A percentile compares a stretch with the other conserved stretches of the same genome.
Evolutionary conservation across 179 eudicot species (phyloP).

Genomic region (Corrigiola litoralis): DNA sequence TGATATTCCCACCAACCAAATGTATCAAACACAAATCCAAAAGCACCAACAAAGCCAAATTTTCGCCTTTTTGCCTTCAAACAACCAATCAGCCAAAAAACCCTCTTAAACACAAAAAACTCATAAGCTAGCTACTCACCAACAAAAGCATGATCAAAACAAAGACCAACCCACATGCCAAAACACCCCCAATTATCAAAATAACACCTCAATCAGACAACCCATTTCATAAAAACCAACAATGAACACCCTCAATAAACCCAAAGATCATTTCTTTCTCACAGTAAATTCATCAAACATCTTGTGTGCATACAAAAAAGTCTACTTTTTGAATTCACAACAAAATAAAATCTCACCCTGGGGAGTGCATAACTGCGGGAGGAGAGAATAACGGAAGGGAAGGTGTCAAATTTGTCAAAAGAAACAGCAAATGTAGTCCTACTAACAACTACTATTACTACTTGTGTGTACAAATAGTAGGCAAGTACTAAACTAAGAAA

Average conservation of each 20-base stretch:
- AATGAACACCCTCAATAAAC: no score
- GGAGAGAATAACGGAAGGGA: neutral
- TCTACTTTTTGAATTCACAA: neutral
- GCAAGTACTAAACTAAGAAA: no score
- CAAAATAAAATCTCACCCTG: neutral
- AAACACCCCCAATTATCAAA: constrained; percentile 22
- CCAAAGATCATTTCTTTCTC: no score
- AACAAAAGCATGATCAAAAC: constrained; percentile 38
- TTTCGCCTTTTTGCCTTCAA: neutral
- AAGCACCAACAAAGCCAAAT: constrained; percentile 4
- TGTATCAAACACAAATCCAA: neutral
- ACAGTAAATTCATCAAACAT: constrained; percentile 14
- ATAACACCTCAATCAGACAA: constrained; percentile 27
- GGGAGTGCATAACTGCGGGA: constrained; percentile 3
- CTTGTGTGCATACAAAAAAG: neutral
- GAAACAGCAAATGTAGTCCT: no score
- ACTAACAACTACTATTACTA: no score
- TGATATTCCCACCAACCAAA: neutral
- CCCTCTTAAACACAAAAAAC: neutral
- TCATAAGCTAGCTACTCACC: constrained; percentile 15
- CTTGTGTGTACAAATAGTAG: no score
- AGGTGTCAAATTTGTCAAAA: constrained; percentile 15
- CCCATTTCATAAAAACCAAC: no score
- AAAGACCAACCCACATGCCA: constrained; percentile 34
- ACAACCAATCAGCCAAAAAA: neutral